These are phyloP conservation scores for Eragrostis tef DNA, from an alignment of 202 grass and related monocot genomes.

Conservation along the genomic window DNA sequence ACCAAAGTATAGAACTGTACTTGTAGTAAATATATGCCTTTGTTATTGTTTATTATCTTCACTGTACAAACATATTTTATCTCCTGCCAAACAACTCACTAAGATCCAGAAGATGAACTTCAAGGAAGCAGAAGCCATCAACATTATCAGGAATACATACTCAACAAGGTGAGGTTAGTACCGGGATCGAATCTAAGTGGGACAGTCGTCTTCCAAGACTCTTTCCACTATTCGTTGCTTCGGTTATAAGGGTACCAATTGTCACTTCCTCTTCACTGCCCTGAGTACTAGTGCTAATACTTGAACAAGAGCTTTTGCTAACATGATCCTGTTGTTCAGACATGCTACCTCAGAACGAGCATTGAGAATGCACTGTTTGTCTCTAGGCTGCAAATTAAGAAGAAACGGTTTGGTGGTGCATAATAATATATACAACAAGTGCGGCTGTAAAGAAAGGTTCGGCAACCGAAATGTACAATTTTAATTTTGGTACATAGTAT, in stretches of 20 bases:
- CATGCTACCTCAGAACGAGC: constrained; percentile 66
- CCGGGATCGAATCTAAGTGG: constrained; percentile 95
- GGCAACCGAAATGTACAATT: background rate
- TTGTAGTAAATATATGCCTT: background rate
- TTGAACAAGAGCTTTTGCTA: constrained; percentile 93
- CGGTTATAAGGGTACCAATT: constrained; percentile 75
- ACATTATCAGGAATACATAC: background rate
- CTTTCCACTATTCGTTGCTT: constrained; percentile 60
- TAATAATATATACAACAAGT: constrained; percentile 1
- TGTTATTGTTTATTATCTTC: background rate
- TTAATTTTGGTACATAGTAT: background rate
- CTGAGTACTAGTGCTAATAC: constrained; percentile 78
- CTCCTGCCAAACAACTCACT: constrained; percentile 23
- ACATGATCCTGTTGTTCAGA: constrained; percentile 71
- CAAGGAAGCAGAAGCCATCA: constrained; percentile 19
- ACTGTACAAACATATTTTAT: constrained; percentile 25
- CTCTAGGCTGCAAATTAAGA: constrained; percentile 34
- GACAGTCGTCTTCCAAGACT: constrained; percentile 92
- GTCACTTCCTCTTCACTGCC: constrained; percentile 80
- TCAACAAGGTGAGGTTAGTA: constrained; percentile 48
- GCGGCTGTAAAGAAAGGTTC: background rate
- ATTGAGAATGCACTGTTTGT: constrained; percentile 40
- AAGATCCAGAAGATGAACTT: constrained; percentile 38
- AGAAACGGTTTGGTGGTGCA: constrained; percentile 12
- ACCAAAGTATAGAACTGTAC: background rate